These are phyloP conservation scores for Trichophyton schoenleinii DNA, from an alignment of 2,329 filamentous ascomycete genomes.

Conservation along the genomic window DNA sequence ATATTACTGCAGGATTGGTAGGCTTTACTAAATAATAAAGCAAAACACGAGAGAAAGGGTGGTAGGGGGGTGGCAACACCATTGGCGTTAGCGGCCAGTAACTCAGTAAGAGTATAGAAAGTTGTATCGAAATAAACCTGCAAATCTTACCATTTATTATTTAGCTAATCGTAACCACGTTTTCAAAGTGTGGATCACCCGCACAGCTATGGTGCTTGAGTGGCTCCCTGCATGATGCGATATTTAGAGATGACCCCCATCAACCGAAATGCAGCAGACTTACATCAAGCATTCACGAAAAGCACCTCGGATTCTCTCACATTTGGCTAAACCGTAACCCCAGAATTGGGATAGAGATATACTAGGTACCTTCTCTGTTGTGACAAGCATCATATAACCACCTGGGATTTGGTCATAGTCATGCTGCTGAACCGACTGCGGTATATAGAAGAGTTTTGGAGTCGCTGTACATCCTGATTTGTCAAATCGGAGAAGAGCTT, in stretches of 20 bases:
- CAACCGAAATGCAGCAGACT: background rate
- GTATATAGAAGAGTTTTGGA: background rate
- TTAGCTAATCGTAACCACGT: slow-evolving; percentile 9
- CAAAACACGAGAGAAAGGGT: too few species aligned
- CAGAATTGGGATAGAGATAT: slow-evolving; percentile 6
- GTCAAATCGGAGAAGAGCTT: background rate
- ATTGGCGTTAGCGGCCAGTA: background rate
- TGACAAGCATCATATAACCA: slow-evolving; percentile 7
- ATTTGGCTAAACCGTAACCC: background rate
- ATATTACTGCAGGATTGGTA: too few species aligned
- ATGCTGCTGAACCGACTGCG: background rate
- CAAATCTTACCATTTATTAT: slow-evolving; percentile 6
- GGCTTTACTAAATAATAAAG: too few species aligned
- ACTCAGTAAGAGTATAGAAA: background rate
- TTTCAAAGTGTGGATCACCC: background rate
- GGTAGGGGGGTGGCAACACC: too few species aligned
- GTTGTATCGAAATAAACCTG: background rate
- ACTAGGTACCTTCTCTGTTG: slow-evolving; percentile 11
- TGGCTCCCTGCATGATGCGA: background rate
- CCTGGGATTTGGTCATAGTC: slow-evolving; percentile 2
- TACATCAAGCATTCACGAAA: background rate
- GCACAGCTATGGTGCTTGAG: background rate
- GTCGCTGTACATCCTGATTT: slow-evolving; percentile 1
- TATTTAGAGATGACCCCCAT: background rate
- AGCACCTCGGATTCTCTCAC: slow-evolving; percentile 8